Percentiles rank a stretch among this genome's conserved stretches.
Conservation (phyloP, 1,139 yeast species). For the Keqinozyma sinolaborantium region DNA sequence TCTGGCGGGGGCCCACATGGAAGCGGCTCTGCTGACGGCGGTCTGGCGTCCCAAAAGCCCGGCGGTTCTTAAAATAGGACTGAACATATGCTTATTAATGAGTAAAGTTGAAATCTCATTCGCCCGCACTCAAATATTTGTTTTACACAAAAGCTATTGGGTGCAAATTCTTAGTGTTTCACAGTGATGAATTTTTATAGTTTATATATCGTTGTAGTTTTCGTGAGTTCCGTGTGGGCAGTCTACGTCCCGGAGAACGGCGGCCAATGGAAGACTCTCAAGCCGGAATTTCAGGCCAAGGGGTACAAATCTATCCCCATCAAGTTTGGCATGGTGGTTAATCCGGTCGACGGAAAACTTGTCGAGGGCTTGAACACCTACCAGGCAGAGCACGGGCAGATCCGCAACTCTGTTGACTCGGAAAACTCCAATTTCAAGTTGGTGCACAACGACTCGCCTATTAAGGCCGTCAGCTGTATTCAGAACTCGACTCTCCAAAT, state of each 20-base stretch:
- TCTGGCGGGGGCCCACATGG: too few species aligned
- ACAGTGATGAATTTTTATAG: too few species aligned
- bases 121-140: not conserved
- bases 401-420: constrained; percentile 10
- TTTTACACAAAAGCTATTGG: not conserved
- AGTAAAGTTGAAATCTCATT: not conserved
- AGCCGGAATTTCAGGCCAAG: constrained; percentile 20
- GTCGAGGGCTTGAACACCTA: constrained; percentile 5
- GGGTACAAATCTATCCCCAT: constrained; percentile 25
- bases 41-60: not conserved
- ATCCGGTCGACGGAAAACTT: constrained; percentile 19
- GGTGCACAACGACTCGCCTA: constrained; percentile 14
- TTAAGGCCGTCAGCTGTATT: constrained; percentile 32
- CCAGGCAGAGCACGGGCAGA: constrained; percentile 32
- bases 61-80: not conserved
- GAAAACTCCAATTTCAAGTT: constrained; percentile 7
- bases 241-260: constrained; percentile 30
- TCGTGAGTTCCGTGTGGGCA: constrained; percentile 3
- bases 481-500: constrained; percentile 28
- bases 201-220: too few species aligned
- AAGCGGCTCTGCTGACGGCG: too few species aligned
- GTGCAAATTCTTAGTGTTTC: too few species aligned
- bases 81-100: not conserved
- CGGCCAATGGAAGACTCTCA: constrained; percentile 24
- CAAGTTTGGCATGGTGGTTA: constrained; percentile 33